phyloP scores from a whole-genome alignment of 2,329 filamentous ascomycete species.

The Curvularia eragrostidis region DNA sequence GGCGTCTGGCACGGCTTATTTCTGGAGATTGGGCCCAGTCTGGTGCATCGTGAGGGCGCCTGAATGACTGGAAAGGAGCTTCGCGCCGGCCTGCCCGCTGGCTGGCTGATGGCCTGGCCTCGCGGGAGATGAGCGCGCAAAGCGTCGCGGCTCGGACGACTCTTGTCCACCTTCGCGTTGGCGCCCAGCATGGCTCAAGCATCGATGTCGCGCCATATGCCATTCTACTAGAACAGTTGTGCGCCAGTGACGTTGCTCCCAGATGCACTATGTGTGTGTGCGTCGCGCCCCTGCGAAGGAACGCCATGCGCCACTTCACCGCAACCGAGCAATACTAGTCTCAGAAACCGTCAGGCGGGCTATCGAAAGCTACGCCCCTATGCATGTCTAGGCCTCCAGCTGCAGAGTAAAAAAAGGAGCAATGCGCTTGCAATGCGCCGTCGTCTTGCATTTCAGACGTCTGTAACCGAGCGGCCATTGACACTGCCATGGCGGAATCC shows the following conservation, averaged over 20 bases:
- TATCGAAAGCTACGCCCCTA: not conserved
- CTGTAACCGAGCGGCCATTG: slow-evolving; percentile 4
- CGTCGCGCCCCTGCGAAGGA: not conserved
- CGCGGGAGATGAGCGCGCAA: slow-evolving; percentile 1
- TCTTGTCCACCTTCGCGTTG: not conserved
- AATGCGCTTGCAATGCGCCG: not conserved
- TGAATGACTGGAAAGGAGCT: slow-evolving; percentile 9
- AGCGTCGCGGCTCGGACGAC: not conserved
- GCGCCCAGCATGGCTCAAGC: not conserved
- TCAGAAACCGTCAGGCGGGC: slow-evolving; percentile 8
- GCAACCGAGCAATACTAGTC: not conserved
- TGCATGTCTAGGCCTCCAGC: not conserved
- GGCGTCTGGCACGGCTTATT: slow-evolving; percentile 18
- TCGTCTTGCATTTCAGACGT: not conserved
- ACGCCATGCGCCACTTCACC: not conserved
- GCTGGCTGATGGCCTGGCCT: not conserved
- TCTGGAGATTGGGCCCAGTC: slow-evolving; percentile 16
- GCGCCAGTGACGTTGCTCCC: not conserved
- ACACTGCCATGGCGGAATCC: not conserved
- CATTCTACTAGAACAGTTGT: not conserved
- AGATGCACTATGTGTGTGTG: not conserved
- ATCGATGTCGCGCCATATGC: not conserved
- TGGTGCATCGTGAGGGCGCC: slow-evolving; percentile 12
- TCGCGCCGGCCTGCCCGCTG: slow-evolving; percentile 7
- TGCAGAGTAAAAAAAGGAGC: slow-evolving; percentile 1